These are phyloP conservation scores for Schizosaccharomyces cryophilus DNA, from an alignment of 805 yeast genomes.

Conservation along the genomic window DNA sequence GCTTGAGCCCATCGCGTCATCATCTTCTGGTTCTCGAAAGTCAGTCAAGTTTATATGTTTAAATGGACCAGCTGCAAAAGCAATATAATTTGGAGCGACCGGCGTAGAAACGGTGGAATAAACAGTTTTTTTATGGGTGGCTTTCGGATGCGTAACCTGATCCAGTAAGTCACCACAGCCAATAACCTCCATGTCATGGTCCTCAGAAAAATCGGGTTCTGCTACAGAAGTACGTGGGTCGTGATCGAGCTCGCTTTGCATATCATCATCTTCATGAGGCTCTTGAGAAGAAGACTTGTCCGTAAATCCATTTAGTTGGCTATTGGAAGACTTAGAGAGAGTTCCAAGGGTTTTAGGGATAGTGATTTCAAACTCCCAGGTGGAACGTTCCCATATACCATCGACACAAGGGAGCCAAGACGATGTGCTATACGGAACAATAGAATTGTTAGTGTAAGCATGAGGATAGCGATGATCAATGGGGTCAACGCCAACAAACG, in stretches of 20 bases:
- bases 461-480: conserved; percentile 35
- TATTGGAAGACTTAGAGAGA: conserved; percentile 6
- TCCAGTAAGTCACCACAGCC: conserved; percentile 23
- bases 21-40: conserved; percentile 16
- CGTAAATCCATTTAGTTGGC: too few relatives aligned
- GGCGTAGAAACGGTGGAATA: conserved; percentile 58
- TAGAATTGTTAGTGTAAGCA: conserved; percentile 63
- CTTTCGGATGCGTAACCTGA: conserved; percentile 46
- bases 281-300: too few relatives aligned
- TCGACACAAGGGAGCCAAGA: conserved; percentile 98
- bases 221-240: conserved; percentile 1
- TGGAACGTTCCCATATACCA: conserved; percentile 59
- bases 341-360: conserved; percentile 34
- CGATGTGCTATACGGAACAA: conserved; percentile 57
- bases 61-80: conserved; percentile 86
- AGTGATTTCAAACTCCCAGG: conserved; percentile 79
- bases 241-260: not conserved
- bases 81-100: conserved; percentile 78
- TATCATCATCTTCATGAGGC: not conserved
- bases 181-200: conserved; percentile 18
- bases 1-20: conserved; percentile 12
- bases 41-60: conserved; percentile 33
- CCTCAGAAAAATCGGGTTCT: conserved; percentile 17
- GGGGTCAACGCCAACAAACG: conserved; percentile 35
- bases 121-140: conserved; percentile 47